These are phyloP conservation scores for Trichoderma atroviride DNA, from an alignment of 2,329 filamentous ascomycete genomes.

Conservation along the genomic window DNA sequence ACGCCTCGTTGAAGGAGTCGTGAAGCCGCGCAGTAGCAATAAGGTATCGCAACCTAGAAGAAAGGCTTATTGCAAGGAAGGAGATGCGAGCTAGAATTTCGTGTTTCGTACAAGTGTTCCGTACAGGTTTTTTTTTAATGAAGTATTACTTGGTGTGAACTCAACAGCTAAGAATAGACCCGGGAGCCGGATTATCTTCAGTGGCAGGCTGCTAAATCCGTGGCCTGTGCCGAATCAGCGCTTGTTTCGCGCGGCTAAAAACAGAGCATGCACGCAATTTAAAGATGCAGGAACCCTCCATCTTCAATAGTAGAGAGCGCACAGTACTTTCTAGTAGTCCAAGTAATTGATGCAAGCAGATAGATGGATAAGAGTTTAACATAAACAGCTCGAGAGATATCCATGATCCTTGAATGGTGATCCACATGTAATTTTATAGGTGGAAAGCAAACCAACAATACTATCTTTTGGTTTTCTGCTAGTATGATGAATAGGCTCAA, in stretches of 20 bases:
- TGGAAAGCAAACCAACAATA: background rate
- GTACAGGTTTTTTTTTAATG: too few species aligned
- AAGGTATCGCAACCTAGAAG: background rate
- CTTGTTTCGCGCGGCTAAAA: conserved; percentile 9
- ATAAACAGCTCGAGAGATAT: background rate
- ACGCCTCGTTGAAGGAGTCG: background rate
- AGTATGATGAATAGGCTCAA: background rate
- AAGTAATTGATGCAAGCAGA: background rate
- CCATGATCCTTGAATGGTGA: background rate
- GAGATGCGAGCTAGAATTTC: background rate
- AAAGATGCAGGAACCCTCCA: conserved; percentile 1
- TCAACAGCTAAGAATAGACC: background rate
- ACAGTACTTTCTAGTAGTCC: background rate
- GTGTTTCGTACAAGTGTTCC: background rate
- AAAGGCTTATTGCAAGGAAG: background rate
- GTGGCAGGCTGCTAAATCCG: background rate
- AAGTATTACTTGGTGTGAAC: background rate
- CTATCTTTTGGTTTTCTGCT: background rate
- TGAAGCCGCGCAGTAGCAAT: background rate
- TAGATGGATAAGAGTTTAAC: background rate
- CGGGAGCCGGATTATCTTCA: conserved; percentile 15
- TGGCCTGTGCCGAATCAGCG: background rate
- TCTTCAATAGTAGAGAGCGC: background rate
- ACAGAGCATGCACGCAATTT: background rate
- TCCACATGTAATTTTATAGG: background rate